Percentiles rank a stretch among this genome's conserved stretches.
phyloP scores from a whole-genome alignment of 83 land plant genomes.

The Thuja plicata region DNA sequence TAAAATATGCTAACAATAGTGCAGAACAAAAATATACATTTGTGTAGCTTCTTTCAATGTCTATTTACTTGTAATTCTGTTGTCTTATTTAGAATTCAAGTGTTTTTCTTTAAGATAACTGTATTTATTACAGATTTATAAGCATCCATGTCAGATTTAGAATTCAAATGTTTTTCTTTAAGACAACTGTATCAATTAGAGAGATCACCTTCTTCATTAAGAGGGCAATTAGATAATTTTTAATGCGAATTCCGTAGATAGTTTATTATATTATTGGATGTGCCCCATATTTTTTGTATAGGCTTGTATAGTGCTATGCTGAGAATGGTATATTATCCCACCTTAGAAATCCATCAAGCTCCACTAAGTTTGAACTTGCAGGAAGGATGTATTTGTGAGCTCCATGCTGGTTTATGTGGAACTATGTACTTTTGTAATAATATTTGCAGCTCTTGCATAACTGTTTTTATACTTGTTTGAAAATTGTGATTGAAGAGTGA shows the following conservation, averaged over 20 bases:
- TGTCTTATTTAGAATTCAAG: background rate
- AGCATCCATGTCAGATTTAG: background rate
- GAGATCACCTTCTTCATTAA: background rate
- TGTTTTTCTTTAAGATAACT: background rate
- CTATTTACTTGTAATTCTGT: background rate
- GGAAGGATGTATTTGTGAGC: background rate
- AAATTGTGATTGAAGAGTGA: no score
- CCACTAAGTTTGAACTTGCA: background rate
- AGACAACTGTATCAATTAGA: background rate
- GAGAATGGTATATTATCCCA: background rate
- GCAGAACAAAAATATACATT: background rate
- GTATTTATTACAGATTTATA: background rate
- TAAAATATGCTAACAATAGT: background rate
- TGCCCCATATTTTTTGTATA: background rate
- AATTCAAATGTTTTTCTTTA: background rate
- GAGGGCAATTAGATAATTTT: background rate
- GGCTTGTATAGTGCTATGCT: background rate
- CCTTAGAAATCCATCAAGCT: background rate
- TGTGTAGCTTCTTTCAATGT: background rate
- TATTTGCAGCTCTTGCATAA: no score
- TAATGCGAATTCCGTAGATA: background rate
- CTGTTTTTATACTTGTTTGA: background rate
- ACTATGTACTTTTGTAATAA: background rate
- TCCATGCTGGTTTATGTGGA: background rate
- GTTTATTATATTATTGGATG: background rate